Percentiles rank a stretch among this genome's conserved stretches.
These are phyloP conservation scores for Tricholomella constricta DNA, from an alignment of 768 basidiomycete genomes.

Conservation along the genomic window DNA sequence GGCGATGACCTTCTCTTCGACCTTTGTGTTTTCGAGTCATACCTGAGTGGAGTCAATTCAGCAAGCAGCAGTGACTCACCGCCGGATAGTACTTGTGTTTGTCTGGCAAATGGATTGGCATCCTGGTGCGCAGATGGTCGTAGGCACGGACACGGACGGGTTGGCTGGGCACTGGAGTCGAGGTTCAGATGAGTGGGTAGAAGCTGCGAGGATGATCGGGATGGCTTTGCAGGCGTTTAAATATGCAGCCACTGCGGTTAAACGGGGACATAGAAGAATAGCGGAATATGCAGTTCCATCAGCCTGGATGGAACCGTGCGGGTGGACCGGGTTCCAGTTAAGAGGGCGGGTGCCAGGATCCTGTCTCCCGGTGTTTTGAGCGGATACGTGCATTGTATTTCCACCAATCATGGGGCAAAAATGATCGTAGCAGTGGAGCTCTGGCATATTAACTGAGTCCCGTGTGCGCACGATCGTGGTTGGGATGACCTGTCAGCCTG, in stretches of 20 bases:
- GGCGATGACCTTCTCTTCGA: conserved; percentile 12
- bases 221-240: background rate
- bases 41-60: too few relatives aligned
- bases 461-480: too few relatives aligned
- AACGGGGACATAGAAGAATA: background rate
- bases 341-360: background rate
- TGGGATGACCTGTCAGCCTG: too few relatives aligned
- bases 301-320: background rate
- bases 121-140: background rate
- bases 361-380: too few relatives aligned
- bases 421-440: too few relatives aligned
- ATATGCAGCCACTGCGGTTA: background rate
- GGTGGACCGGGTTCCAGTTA: background rate
- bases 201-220: background rate
- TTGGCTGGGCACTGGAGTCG: too few relatives aligned
- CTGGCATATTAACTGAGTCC: too few relatives aligned
- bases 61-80: conserved; percentile 2
- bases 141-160: background rate
- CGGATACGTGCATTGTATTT: too few relatives aligned
- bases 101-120: conserved; percentile 18
- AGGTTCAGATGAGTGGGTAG: background rate
- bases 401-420: too few relatives aligned
- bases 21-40: background rate
- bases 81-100: conserved; percentile 14
- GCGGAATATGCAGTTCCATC: background rate